These are phyloP conservation scores for Aegilops tauschii DNA, from an alignment of 176 grass and related monocot genomes.

Conservation along the genomic window DNA sequence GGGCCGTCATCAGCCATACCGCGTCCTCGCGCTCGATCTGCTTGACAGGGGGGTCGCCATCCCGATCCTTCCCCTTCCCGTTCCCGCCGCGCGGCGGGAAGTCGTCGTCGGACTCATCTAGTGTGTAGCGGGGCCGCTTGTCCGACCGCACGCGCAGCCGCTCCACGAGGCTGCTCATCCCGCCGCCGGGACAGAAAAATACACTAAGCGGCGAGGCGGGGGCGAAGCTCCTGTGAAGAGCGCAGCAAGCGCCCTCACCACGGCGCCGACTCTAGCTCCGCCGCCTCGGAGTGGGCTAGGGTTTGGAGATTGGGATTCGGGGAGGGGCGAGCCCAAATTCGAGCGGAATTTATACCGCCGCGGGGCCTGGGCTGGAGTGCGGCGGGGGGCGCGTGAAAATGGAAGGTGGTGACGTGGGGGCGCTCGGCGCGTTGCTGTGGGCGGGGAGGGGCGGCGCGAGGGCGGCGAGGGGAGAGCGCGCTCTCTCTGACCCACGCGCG, in stretches of 20 bases:
- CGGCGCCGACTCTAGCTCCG: not conserved
- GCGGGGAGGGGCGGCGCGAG: conserved; percentile 22
- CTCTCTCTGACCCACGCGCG: not conserved
- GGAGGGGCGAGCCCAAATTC: not conserved
- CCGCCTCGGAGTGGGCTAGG: conserved; percentile 37
- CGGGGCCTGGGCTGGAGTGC: not conserved
- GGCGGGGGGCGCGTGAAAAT: not conserved
- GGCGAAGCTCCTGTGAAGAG: not conserved
- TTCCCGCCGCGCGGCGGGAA: conserved; percentile 35
- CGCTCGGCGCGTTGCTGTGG: conserved; percentile 27
- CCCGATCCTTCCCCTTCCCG: conserved; percentile 49
- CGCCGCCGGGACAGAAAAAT: not conserved
- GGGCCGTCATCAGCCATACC: conserved; percentile 42
- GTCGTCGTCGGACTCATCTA: conserved; percentile 93
- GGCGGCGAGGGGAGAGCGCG: not conserved
- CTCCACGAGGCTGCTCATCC: conserved; percentile 97
- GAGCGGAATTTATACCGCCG: not conserved
- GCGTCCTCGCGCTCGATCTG: conserved; percentile 70
- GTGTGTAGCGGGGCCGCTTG: conserved; percentile 74
- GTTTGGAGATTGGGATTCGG: conserved; percentile 38
- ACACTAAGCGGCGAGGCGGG: conserved; percentile 29
- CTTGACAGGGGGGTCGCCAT: conserved; percentile 51
- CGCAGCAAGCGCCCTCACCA: not conserved
- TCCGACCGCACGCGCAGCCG: conserved; percentile 92
- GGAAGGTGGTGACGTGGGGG: conserved; percentile 14